Percentiles rank a stretch among this genome's conserved stretches.
These are phyloP conservation scores for Saccharomycopsis amapae DNA, from an alignment of 805 yeast species.

Conservation along the genomic window DNA sequence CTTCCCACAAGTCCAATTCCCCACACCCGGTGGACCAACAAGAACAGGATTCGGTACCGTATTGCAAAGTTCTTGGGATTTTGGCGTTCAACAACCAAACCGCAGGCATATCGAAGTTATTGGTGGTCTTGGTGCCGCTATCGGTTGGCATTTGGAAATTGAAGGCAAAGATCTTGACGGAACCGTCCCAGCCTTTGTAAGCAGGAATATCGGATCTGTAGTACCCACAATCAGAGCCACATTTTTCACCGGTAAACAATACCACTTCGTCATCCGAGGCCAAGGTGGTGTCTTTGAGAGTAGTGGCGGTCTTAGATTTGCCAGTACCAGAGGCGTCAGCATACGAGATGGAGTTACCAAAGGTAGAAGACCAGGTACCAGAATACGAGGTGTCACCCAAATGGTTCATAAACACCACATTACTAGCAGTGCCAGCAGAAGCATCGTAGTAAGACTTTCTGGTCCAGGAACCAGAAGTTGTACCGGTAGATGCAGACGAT, in stretches of 20 bases:
- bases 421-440: slow-evolving; percentile 57
- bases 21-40: slow-evolving; percentile 99
- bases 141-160: slow-evolving; percentile 88
- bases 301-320: slow-evolving; percentile 65
- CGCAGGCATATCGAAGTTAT: slow-evolving; percentile 94
- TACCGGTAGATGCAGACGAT: slow-evolving; percentile 23
- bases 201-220: slow-evolving; percentile 86
- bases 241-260: slow-evolving; percentile 65
- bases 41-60: slow-evolving; percentile 75
- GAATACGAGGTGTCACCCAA: slow-evolving; percentile 79
- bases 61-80: slow-evolving; percentile 94
- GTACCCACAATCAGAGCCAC: slow-evolving; percentile 69
- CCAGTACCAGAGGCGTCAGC: slow-evolving; percentile 70
- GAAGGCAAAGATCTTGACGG: slow-evolving; percentile 77
- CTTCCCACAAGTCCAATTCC: slow-evolving; percentile 92
- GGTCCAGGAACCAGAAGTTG: slow-evolving; percentile 54
- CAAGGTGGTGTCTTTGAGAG: slow-evolving; percentile 61
- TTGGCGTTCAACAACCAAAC: slow-evolving; percentile 93
- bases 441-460: slow-evolving; percentile 64
- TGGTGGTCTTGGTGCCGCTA: slow-evolving; percentile 36
- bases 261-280: slow-evolving; percentile 72
- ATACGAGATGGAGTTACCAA: slow-evolving; percentile 90
- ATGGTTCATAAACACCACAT: slow-evolving; percentile 73
- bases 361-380: slow-evolving; percentile 78
- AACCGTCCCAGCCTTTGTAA: slow-evolving; percentile 88